Conservation (phyloP, 495 filamentous ascomycete genomes). For the Aspergillus bertholletiae region DNA sequence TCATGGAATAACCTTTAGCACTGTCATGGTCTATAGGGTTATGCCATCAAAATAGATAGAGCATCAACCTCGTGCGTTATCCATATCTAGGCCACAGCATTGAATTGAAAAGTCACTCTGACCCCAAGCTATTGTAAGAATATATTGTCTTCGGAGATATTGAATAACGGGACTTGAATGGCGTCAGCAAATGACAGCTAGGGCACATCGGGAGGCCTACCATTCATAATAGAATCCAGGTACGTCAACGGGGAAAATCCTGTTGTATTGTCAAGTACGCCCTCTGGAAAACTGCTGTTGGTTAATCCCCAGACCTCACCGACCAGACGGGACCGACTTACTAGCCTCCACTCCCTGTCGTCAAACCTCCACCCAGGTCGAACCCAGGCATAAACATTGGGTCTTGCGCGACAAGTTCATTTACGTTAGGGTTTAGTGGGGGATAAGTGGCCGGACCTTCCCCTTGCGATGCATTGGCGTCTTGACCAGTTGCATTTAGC, state of each 20-base stretch:
- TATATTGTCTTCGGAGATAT: conserved; percentile 21
- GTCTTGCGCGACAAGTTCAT: background rate
- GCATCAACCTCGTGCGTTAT: too few relatives aligned
- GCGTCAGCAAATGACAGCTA: background rate
- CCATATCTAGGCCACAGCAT: too few relatives aligned
- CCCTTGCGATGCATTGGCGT: background rate
- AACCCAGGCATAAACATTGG: background rate
- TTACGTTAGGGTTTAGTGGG: background rate
- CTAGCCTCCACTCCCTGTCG: conserved; percentile 2
- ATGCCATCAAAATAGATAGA: too few relatives aligned
- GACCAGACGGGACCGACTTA: background rate
- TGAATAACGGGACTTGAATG: conserved; percentile 25
- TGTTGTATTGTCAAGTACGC: conserved; percentile 6
- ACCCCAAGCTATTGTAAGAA: too few relatives aligned
- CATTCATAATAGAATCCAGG: conserved; percentile 38
- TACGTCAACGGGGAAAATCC: conserved; percentile 30
- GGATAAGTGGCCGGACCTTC: background rate
- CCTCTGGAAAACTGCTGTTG: background rate
- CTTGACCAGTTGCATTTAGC: conserved; percentile 14
- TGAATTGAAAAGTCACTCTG: too few relatives aligned
- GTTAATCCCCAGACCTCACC: background rate
- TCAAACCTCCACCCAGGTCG: background rate
- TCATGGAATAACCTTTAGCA: too few relatives aligned
- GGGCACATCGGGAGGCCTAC: conserved; percentile 8
- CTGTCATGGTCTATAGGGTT: too few relatives aligned